Evolutionary conservation across 768 basidiomycete genomes (phyloP), one percentile per base, ranked within the genome.

Genomic region (Mycena polygramma): DNA sequence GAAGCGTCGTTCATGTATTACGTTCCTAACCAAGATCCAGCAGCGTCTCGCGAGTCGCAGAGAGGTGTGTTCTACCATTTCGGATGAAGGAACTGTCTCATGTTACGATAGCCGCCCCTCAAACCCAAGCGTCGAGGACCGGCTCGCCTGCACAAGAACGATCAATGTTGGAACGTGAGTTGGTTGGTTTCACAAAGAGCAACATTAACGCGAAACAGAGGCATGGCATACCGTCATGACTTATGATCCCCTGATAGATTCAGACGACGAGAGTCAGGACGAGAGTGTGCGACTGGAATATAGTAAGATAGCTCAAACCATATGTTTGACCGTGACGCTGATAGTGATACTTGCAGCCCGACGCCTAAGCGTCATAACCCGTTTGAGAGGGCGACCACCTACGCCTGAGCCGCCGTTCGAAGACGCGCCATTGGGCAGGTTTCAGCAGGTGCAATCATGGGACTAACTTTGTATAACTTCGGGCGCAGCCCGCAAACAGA

Each of bases 241-340:
- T 35, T 84, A 85, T 43, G 92, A 94, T 75, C 91, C 92, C 19
- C 81, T 94, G 19, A 82, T 80, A 15, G 92, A 93, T 80, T 93
- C 93, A 15, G 93, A 94, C 73, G 91, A 91, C 46, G 93, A 94
- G 75, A 79, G 84, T 64, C 82, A 84, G 63, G 91, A 93, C 68
- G 89, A 92, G 66, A 82, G 92, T 72, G 82, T 87, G 54, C 85
- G 87, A 51, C 76, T 84, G 57, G 92, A 94, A 73, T 93, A 93
- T 75, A 83, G 93, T 92, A 75, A 75, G 65, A 26, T 46, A 17
- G 2, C 6, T 35, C 63, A 30, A 45, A 35, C 30, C 69, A 36
- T 30, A 69, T 15, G 68, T 36, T 46, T 49, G 43, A 58, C 67
- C 57, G 26, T 59, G 45, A 55, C 60, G 57, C 41, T 41, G 41